These are phyloP conservation scores for Phialocephala sp. DNA, from an alignment of 2,329 filamentous ascomycete species.

Conservation along the genomic window DNA sequence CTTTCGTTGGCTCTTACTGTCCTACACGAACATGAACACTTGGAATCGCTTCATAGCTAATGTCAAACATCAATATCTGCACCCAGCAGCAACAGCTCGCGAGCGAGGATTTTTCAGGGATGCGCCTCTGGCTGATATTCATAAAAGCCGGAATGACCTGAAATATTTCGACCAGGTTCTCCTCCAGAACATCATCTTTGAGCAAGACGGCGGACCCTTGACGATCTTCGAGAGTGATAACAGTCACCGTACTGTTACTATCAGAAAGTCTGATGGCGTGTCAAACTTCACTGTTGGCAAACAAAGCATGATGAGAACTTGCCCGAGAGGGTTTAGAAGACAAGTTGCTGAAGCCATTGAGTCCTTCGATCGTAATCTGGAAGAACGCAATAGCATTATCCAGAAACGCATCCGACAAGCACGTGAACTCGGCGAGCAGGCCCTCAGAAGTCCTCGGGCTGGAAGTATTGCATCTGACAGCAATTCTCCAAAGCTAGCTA, in stretches of 20 bases:
- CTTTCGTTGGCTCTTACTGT: neutral
- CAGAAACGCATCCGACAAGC: neutral
- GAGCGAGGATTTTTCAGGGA: neutral
- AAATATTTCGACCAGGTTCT: neutral
- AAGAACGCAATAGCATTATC: neutral
- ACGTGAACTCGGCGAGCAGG: neutral
- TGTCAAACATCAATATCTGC: no score
- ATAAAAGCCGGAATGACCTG: neutral
- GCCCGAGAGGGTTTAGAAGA: neutral
- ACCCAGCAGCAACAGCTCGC: no score
- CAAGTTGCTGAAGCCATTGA: neutral
- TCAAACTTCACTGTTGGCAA: neutral
- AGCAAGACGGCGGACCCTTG: neutral
- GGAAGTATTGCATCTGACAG: neutral
- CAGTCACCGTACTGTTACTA: neutral
- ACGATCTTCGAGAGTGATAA: neutral
- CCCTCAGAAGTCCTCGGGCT: neutral
- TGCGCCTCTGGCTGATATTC: neutral
- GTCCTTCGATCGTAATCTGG: neutral
- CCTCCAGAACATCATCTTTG: neutral
- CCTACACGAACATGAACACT: neutral
- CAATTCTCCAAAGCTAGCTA: neutral
- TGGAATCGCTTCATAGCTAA: neutral
- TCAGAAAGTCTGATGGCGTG: neutral
- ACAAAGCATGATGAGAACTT: neutral